These are phyloP conservation scores for Daldinia sp. DNA, from an alignment of 2,329 filamentous ascomycete genomes.

Conservation along the genomic window DNA sequence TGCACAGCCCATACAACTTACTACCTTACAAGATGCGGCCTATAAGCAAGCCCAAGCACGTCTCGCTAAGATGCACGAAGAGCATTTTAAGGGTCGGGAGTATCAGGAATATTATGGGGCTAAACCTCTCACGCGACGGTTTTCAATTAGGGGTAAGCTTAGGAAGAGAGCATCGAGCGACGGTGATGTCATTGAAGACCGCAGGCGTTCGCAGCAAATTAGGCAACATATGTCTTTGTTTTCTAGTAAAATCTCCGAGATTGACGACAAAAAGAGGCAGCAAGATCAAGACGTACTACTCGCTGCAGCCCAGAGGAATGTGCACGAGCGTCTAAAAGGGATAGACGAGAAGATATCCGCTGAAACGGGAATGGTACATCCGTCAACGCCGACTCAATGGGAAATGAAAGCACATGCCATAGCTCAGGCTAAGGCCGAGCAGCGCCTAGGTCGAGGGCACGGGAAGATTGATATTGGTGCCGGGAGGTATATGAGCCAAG, in stretches of 20 bases:
- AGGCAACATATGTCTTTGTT: constrained; percentile 82
- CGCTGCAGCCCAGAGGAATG: constrained; percentile 83
- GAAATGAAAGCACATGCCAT: constrained; percentile 77
- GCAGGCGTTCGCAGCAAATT: constrained; percentile 74
- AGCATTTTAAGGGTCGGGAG: constrained; percentile 67
- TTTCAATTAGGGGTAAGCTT: constrained; percentile 63
- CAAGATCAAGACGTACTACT: constrained; percentile 79
- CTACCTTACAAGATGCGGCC: constrained; percentile 83
- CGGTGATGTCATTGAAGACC: constrained; percentile 68
- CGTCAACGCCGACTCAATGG: constrained; percentile 77
- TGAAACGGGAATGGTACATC: constrained; percentile 77
- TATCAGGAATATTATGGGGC: constrained; percentile 80
- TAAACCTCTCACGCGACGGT: constrained; percentile 51
- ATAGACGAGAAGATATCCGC: constrained; percentile 85
- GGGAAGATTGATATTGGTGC: constrained; percentile 76
- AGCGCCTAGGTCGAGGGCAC: constrained; percentile 63
- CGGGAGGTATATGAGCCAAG: constrained; percentile 79
- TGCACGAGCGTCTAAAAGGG: constrained; percentile 77
- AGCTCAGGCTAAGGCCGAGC: constrained; percentile 71
- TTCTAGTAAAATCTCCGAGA: constrained; percentile 70
- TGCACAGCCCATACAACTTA: constrained; percentile 61
- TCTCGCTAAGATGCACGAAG: constrained; percentile 79
- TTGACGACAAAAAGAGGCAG: constrained; percentile 77
- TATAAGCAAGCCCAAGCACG: constrained; percentile 87
- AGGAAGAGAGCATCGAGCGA: constrained; percentile 74